A percentile compares a stretch with the other conserved stretches of the same genome.
These are phyloP conservation scores for Bullera alba DNA, from an alignment of 768 basidiomycete species.

Conservation along the genomic window DNA sequence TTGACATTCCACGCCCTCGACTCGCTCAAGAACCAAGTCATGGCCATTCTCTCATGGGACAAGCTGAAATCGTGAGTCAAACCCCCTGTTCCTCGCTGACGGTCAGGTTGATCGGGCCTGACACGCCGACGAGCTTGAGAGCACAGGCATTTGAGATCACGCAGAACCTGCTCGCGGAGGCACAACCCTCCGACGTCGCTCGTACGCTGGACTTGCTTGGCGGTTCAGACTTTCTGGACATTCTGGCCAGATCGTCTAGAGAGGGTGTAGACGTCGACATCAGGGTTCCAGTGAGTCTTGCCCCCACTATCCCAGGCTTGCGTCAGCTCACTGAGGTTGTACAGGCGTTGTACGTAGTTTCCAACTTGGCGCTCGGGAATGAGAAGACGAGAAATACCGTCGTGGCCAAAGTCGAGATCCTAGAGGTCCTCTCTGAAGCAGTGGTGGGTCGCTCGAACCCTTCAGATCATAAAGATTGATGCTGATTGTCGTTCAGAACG, in stretches of 20 bases:
- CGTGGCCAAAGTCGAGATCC: constrained; percentile 16
- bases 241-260: constrained; percentile 11
- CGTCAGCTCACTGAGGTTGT: not conserved
- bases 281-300: constrained; percentile 17
- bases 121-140: constrained; percentile 10
- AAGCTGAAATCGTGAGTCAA: constrained; percentile 54
- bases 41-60: constrained; percentile 63
- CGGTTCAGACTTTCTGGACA: constrained; percentile 17
- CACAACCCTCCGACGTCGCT: constrained; percentile 17
- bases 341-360: constrained; percentile 23
- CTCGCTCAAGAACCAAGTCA: constrained; percentile 61
- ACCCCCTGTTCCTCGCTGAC: not conserved
- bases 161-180: constrained; percentile 35
- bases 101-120: constrained; percentile 6
- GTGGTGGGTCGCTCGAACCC: constrained; percentile 19
- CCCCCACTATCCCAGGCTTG: not conserved
- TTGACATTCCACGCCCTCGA: constrained; percentile 59
- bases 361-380: constrained; percentile 32
- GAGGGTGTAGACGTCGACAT: constrained; percentile 17
- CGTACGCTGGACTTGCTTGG: constrained; percentile 21
- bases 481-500: constrained; percentile 17
- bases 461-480: not conserved
- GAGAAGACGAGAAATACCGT: constrained; percentile 21
- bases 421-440: constrained; percentile 26
- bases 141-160: constrained; percentile 27